Conservation (phyloP, 371 early-diverging fungal species). For the Actinomortierella ambigua region DNA sequence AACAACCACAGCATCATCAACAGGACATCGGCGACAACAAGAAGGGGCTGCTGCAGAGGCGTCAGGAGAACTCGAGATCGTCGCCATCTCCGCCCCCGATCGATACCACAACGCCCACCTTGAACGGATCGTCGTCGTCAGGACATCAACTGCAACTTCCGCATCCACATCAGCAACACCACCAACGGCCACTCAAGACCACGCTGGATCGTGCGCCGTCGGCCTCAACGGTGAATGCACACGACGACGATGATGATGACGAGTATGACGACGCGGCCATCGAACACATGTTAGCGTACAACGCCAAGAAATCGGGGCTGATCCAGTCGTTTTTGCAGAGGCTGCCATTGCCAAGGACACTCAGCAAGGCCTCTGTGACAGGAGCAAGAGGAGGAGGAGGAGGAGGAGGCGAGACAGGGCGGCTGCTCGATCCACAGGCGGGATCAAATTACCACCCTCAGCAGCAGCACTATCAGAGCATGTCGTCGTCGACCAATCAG, state of each 20-base stretch:
- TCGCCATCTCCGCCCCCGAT: constrained; percentile 4
- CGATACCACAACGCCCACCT: neutral
- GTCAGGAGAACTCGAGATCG: no score
- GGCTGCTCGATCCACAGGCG: constrained; percentile 13
- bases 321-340: no score
- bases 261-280: constrained; percentile 3
- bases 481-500: constrained; percentile 1
- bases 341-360: no score
- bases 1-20: constrained; percentile 1
- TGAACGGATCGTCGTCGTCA: neutral
- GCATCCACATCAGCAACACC: neutral
- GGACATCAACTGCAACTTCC: neutral
- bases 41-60: no score
- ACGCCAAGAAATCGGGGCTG: constrained; percentile 4
- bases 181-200: constrained; percentile 34
- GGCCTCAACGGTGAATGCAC: neutral
- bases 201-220: constrained; percentile 1
- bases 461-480: constrained; percentile 15
- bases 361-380: no score
- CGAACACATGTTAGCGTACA: constrained; percentile 10
- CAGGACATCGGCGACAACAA: neutral
- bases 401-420: constrained; percentile 19
- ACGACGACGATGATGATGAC: neutral
- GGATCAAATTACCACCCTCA: constrained; percentile 9
- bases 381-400: no score